phyloP scores from a whole-genome alignment of 164 flowering plant species.

The Aristolochia californica region DNA sequence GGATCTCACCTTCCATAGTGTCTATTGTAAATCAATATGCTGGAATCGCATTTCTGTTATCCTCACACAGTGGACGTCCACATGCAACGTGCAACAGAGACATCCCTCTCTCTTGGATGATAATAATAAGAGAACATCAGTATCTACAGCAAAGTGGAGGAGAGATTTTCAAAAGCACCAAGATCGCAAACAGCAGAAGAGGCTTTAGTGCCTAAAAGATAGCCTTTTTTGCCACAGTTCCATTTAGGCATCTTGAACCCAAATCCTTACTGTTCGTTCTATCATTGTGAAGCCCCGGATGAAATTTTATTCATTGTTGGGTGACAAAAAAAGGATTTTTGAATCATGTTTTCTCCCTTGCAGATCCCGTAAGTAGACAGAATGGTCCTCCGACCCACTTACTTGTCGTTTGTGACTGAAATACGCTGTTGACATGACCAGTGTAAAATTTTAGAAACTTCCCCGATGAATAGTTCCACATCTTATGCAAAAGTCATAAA shows the following conservation, averaged over 20 bases:
- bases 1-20: too few relatives aligned
- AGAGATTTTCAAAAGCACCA: too few relatives aligned
- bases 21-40: too few relatives aligned
- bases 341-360: slow-evolving; percentile 63
- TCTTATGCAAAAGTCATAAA: slow-evolving; percentile 30
- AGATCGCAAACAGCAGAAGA: too few relatives aligned
- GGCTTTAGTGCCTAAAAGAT: too few relatives aligned
- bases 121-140: too few relatives aligned
- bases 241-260: slow-evolving; percentile 61
- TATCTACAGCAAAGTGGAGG: too few relatives aligned
- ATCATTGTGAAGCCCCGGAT: slow-evolving; percentile 70
- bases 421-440: slow-evolving; percentile 79
- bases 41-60: too few relatives aligned
- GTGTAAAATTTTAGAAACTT: slow-evolving; percentile 62
- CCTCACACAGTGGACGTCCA: too few relatives aligned
- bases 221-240: too few relatives aligned
- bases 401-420: slow-evolving; percentile 81
- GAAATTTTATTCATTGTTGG: slow-evolving; percentile 75
- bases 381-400: slow-evolving; percentile 88
- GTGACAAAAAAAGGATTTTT: slow-evolving; percentile 80
- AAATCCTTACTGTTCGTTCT: slow-evolving; percentile 71
- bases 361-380: slow-evolving; percentile 87
- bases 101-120: too few relatives aligned
- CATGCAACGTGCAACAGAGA: too few relatives aligned
- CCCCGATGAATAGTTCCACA: slow-evolving; percentile 73